Conservation (phyloP, 208 protist species). For the Phytomonas sp. region DNA sequence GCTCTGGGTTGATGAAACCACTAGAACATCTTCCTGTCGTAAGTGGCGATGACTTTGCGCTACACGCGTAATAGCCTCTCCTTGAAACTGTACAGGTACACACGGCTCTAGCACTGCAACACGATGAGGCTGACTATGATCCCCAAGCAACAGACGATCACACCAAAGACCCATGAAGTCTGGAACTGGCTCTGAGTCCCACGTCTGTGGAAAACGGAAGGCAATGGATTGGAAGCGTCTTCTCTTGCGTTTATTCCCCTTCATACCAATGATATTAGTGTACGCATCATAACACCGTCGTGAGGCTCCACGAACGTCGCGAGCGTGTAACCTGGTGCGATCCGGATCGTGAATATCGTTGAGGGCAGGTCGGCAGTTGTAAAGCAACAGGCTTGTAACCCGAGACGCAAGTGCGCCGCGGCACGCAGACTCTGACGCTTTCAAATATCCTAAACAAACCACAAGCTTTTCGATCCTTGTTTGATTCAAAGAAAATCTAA, state of each 20-base stretch:
- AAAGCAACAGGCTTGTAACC: conserved; percentile 40
- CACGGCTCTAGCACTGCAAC: conserved; percentile 59
- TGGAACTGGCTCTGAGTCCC: conserved; percentile 56
- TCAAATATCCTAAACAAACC: conserved; percentile 41
- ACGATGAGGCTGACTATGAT: conserved; percentile 32
- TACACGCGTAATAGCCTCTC: conserved; percentile 49
- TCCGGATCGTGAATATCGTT: conserved; percentile 77
- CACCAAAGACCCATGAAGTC: conserved; percentile 79
- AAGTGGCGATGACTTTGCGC: conserved; percentile 53
- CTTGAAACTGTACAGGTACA: conserved; percentile 32
- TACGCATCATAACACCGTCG: conserved; percentile 27
- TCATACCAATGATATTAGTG: background rate
- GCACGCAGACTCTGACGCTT: background rate
- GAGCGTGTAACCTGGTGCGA: conserved; percentile 27
- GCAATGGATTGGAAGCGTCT: conserved; percentile 5
- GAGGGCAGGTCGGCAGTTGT: conserved; percentile 36
- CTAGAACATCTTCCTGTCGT: conserved; percentile 27
- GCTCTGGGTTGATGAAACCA: conserved; percentile 27
- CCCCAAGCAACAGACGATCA: conserved; percentile 73
- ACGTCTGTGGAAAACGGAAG: conserved; percentile 48
- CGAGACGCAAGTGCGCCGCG: conserved; percentile 33
- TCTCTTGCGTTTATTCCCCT: conserved; percentile 1
- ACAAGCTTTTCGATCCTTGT: conserved; percentile 37
- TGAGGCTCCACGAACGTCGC: conserved; percentile 45
- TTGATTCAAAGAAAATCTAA: conserved; percentile 24